A percentile compares a stretch with the other conserved stretches of the same genome.
phyloP scores from a whole-genome alignment of 73 alveolate species.

The Paramecium bursaria region DNA sequence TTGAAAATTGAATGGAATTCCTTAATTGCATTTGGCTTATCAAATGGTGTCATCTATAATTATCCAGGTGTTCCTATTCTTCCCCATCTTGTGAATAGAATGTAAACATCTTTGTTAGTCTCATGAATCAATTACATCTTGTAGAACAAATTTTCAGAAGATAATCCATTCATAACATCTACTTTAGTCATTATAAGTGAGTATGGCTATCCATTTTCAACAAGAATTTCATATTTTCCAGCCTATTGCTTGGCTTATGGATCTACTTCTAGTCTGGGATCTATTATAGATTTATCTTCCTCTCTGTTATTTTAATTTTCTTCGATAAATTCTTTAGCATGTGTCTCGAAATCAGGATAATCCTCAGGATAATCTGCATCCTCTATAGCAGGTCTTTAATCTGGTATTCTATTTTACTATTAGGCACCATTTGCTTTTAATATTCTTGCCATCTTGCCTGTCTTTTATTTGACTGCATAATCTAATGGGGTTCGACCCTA shows the following conservation, averaged over 20 bases:
- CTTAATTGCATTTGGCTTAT: conserved; percentile 82
- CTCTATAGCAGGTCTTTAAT: conserved; percentile 24
- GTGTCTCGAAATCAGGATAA: conserved; percentile 73
- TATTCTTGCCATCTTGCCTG: conserved; percentile 74
- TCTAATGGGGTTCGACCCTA: conserved; percentile 84
- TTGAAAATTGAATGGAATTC: conserved; percentile 91
- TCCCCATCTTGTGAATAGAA: conserved; percentile 98
- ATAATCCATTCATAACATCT: conserved; percentile 93
- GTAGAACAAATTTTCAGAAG: conserved; percentile 96
- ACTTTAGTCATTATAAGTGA: conserved; percentile 95
- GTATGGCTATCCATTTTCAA: conserved; percentile 74
- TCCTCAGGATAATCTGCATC: conserved; percentile 68
- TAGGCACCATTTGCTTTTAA: conserved; percentile 62
- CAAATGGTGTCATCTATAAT: conserved; percentile 94
- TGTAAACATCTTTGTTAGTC: conserved; percentile 89
- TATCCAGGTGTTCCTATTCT: conserved; percentile 97
- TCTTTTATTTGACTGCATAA: conserved; percentile 81
- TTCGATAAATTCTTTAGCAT: conserved; percentile 73
- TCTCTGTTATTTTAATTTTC: conserved; percentile 61
- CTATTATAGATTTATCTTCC: neutral
- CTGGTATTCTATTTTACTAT: neutral
- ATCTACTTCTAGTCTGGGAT: neutral
- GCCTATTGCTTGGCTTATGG: neutral
- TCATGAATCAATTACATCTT: conserved; percentile 95
- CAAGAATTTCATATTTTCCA: neutral